Conservation (phyloP, 2,329 filamentous ascomycete genomes). For the Pseudogymnoascus sp. region DNA sequence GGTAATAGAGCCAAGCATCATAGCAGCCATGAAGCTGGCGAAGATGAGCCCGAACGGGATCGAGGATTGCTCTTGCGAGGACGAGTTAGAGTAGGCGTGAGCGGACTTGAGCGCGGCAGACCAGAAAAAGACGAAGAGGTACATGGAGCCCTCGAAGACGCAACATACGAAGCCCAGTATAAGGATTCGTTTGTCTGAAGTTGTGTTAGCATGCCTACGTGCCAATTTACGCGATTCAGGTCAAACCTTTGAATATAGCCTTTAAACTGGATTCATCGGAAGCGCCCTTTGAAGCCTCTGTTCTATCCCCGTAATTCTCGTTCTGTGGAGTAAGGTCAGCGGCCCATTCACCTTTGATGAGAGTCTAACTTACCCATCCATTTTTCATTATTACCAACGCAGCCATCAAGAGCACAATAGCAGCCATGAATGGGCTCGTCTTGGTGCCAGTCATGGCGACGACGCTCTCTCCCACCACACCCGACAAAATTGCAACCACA, state of each 20-base stretch:
- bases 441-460: conserved; percentile 40
- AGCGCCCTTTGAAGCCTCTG: conserved; percentile 16
- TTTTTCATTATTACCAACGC: conserved; percentile 39
- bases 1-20: conserved; percentile 49
- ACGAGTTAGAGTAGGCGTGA: conserved; percentile 33
- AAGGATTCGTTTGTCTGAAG: conserved; percentile 39
- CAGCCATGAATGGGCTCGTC: conserved; percentile 45
- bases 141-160: conserved; percentile 54
- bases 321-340: conserved; percentile 26
- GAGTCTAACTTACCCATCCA: conserved; percentile 39
- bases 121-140: conserved; percentile 57
- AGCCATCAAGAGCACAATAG: conserved; percentile 32
- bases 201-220: conserved; percentile 14
- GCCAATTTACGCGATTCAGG: conserved; percentile 13
- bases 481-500: conserved; percentile 45
- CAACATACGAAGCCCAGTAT: conserved; percentile 44
- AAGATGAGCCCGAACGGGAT: conserved; percentile 44
- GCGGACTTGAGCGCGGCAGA: conserved; percentile 44
- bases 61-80: conserved; percentile 16
- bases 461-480: conserved; percentile 43
- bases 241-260: conserved; percentile 16
- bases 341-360: not conserved
- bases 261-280: conserved; percentile 18
- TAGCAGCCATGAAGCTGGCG: conserved; percentile 49
- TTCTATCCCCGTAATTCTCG: conserved; percentile 41